Percentiles rank a stretch among this genome's conserved stretches.
phyloP scores from a whole-genome alignment of 2,329 filamentous ascomycete genomes.

The Pseudofabraea citricarpa region DNA sequence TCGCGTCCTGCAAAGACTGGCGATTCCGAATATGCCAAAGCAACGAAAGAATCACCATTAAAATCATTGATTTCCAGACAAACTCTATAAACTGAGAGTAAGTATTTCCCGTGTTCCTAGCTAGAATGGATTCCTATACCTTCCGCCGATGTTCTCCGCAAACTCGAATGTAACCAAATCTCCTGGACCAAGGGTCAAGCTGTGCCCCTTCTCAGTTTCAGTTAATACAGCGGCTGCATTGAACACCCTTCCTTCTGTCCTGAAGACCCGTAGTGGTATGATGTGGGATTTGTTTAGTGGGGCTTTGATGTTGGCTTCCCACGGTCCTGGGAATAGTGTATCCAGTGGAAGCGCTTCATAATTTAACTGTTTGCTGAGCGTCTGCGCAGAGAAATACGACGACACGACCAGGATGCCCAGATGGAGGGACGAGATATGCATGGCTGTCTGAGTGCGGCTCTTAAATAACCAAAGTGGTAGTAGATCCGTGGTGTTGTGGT shows the following conservation, averaged over 20 bases:
- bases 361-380: constrained; percentile 2
- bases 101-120: neutral
- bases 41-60: constrained; percentile 26
- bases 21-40: constrained; percentile 33
- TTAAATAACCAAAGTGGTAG: no score
- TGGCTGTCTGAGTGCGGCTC: no score
- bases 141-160: constrained; percentile 34
- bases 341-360: constrained; percentile 23
- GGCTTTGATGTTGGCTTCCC: constrained; percentile 34
- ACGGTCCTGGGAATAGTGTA: constrained; percentile 34
- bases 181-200: constrained; percentile 21
- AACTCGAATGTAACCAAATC: constrained; percentile 35
- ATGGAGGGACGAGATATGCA: no score
- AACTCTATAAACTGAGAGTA: constrained; percentile 20
- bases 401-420: no score
- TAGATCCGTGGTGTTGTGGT: no score
- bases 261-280: constrained; percentile 28
- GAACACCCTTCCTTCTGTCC: constrained; percentile 28
- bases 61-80: constrained; percentile 29
- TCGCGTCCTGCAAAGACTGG: constrained; percentile 28
- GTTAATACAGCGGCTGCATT: constrained; percentile 11
- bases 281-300: constrained; percentile 31
- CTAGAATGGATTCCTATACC: constrained; percentile 21
- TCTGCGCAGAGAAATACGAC: neutral
- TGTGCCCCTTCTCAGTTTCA: constrained; percentile 2